Evolutionary conservation across 2,329 filamentous ascomycete genomes (phyloP).

Genomic region (Venturia effusa): DNA sequence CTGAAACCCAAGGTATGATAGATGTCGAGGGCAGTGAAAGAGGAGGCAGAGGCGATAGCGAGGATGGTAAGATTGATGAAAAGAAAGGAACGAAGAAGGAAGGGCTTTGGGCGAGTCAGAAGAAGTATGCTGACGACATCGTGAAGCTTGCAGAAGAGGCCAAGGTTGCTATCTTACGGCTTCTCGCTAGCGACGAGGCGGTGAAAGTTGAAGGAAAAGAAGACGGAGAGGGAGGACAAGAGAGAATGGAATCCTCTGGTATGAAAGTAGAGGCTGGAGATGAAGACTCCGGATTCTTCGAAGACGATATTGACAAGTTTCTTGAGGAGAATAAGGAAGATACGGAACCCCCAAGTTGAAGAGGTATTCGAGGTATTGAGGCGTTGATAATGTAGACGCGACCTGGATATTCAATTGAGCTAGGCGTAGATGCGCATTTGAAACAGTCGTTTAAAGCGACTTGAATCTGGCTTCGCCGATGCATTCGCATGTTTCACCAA

Average conservation of each 20-base stretch:
- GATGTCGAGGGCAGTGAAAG: too few species aligned
- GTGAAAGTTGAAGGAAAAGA: neutral
- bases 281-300: neutral
- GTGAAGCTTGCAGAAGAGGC: neutral
- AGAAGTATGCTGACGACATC: neutral
- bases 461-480: too few species aligned
- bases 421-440: neutral
- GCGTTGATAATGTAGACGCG: neutral
- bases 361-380: neutral
- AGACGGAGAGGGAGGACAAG: neutral
- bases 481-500: too few species aligned
- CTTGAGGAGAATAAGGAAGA: neutral
- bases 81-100: neutral
- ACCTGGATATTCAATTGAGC: neutral
- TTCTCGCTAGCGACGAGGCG: neutral
- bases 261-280: neutral
- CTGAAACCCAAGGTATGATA: neutral
- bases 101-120: neutral
- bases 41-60: too few species aligned
- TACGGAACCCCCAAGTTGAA: neutral
- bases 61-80: neutral
- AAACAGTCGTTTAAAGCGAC: too few species aligned
- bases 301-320: neutral
- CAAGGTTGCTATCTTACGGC: neutral
- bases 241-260: neutral